Evolutionary conservation across 805 yeast species (phyloP).

Genomic region (Kazachstania martiniae): DNA sequence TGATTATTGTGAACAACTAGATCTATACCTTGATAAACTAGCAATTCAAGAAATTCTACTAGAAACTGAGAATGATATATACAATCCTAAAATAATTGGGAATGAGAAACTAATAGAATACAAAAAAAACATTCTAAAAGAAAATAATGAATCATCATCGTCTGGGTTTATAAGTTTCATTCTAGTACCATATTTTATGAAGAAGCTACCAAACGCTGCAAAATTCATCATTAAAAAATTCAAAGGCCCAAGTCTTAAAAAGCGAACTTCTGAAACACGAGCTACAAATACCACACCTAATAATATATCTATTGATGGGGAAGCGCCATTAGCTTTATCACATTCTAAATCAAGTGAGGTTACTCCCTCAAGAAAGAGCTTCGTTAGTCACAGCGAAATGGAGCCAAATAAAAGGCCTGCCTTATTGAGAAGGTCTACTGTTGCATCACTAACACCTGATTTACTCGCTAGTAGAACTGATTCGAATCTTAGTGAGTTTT

Average conservation of each 20-base stretch:
- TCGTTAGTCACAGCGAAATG: too few species aligned
- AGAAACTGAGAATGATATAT: slow-evolving; percentile 17
- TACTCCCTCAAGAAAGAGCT: background rate
- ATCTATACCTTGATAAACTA: slow-evolving; percentile 40
- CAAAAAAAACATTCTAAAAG: slow-evolving; percentile 16
- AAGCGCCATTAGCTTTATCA: too few species aligned
- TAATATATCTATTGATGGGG: too few species aligned
- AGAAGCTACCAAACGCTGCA: slow-evolving; percentile 37
- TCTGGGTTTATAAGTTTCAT: slow-evolving; percentile 42
- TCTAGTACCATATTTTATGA: slow-evolving; percentile 42
- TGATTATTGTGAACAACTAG: slow-evolving; percentile 28
- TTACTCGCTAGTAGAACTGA: slow-evolving; percentile 10
- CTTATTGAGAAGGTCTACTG: background rate
- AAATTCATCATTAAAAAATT: slow-evolving; percentile 37
- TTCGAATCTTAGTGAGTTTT: slow-evolving; percentile 20
- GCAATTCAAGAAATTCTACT: slow-evolving; percentile 43
- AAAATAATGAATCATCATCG: slow-evolving; percentile 30
- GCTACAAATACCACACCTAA: background rate
- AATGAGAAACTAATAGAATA: too few species aligned
- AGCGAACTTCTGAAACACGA: background rate
- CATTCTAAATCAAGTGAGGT: background rate
- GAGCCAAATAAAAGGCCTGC: too few species aligned
- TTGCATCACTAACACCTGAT: slow-evolving; percentile 2
- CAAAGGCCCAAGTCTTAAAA: slow-evolving; percentile 35
- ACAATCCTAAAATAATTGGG: slow-evolving; percentile 5